These are phyloP conservation scores for Cladosporium sp. DNA, from an alignment of 2,329 filamentous ascomycete species.

Conservation along the genomic window DNA sequence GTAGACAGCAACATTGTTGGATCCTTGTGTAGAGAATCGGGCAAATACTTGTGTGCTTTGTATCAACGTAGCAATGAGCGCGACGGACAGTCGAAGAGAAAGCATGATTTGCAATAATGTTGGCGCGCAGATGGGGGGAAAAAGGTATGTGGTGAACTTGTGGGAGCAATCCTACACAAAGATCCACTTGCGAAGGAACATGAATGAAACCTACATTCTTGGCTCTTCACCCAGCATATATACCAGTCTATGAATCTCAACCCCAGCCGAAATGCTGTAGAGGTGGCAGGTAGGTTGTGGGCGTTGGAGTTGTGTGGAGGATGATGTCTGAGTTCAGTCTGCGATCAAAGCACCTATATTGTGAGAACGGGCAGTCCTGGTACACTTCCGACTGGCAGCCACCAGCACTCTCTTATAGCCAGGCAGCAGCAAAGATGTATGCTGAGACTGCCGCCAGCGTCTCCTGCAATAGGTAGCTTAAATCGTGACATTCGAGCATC, in stretches of 20 bases:
- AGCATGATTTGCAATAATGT: background rate
- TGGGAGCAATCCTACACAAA: too few relatives aligned
- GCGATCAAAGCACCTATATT: background rate
- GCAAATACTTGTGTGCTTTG: background rate
- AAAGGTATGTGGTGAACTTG: too few relatives aligned
- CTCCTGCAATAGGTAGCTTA: too few relatives aligned
- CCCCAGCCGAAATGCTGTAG: background rate
- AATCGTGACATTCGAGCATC: too few relatives aligned
- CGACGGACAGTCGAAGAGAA: background rate
- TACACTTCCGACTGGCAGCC: background rate
- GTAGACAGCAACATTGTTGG: constrained; percentile 57
- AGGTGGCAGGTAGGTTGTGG: constrained; percentile 1
- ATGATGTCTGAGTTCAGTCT: background rate
- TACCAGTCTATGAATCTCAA: background rate
- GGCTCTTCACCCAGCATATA: background rate
- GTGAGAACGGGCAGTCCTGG: background rate
- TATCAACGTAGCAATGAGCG: background rate
- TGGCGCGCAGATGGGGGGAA: too few relatives aligned
- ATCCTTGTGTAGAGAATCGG: constrained; percentile 6
- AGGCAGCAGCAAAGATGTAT: too few relatives aligned
- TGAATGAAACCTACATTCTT: constrained; percentile 1
- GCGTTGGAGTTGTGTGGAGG: background rate
- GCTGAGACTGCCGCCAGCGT: too few relatives aligned
- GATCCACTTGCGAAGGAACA: too few relatives aligned
- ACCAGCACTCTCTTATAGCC: background rate